Percentiles rank a stretch among this genome's conserved stretches.
Evolutionary conservation across 2,329 filamentous ascomycete genomes (phyloP).

Genomic region (Nemania sp.): DNA sequence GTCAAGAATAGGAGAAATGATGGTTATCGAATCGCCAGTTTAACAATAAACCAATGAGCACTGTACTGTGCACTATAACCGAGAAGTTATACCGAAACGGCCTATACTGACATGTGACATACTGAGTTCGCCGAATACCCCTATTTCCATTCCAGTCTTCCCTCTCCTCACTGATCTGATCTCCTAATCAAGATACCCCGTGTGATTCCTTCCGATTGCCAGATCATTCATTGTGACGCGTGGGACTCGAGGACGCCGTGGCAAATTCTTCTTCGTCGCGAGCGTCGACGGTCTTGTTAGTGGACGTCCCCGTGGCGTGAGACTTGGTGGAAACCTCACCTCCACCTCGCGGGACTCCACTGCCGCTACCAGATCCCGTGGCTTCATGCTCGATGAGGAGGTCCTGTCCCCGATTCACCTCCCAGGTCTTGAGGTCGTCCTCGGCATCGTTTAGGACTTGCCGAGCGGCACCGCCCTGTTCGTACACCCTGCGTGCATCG

Average conservation of each 20-base stretch:
- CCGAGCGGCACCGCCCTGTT: conserved; percentile 68
- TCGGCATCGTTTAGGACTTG: conserved; percentile 93
- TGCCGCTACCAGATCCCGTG: not conserved
- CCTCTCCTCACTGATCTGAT: not conserved
- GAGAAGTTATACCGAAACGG: too few relatives aligned
- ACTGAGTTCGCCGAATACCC: too few relatives aligned
- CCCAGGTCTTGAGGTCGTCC: conserved; percentile 81
- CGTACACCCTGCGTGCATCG: conserved; percentile 72
- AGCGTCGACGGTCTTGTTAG: conserved; percentile 16
- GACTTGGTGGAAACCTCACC: conserved; percentile 25
- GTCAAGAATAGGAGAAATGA: too few relatives aligned
- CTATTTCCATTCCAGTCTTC: not conserved
- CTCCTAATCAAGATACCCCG: not conserved
- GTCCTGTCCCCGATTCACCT: conserved; percentile 26
- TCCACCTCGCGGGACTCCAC: conserved; percentile 16
- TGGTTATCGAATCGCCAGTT: too few relatives aligned
- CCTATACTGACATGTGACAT: too few relatives aligned
- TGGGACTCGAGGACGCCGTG: conserved; percentile 19
- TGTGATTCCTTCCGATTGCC: not conserved
- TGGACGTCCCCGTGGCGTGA: conserved; percentile 15
- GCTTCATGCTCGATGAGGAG: conserved; percentile 5
- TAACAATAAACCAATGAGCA: too few relatives aligned
- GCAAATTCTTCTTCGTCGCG: conserved; percentile 23
- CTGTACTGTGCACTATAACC: too few relatives aligned
- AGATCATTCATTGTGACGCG: conserved; percentile 1